Base-by-base conservation (phyloP, 2,329 filamentous ascomycete species). In the Ascosphaera aggregata region DNA sequence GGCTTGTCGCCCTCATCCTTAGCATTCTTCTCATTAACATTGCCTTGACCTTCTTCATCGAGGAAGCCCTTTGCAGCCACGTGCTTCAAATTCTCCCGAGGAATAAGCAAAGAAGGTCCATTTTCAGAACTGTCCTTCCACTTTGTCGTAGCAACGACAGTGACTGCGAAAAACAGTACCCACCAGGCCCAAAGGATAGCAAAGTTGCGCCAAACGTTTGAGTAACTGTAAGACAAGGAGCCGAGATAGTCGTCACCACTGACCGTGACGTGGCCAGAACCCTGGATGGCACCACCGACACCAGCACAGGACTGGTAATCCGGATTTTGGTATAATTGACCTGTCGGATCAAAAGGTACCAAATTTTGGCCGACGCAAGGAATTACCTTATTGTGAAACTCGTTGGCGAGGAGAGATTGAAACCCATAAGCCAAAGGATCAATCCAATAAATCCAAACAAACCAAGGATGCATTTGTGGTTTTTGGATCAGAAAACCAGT, bases 351-450 rank as follows among this genome's bases (percentile, higher is more conserved):
- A 3, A 37, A 39, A 1, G 67, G 65, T 13, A 71, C 52, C 30
- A 58, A 62, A 1, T 46, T 43, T 32, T 56, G 58, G 2, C 49
- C 0, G 1, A 49, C 50, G 44, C 67, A 73, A 1, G 39, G 36
- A 51, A 76, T 89, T 0, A 70, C 44, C 13, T 75, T 69, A 42
- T 62, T 59, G 47, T 73, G 55, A 48, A 92, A 92, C 54, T 93
- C 84, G 55, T 91, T 91, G 45, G 80, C 67, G 67, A 86, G 76
- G 18, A 91, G 64, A 0, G 73, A 63, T 54, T 91, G 81, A 49
- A 91, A 92, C 0, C 73, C 72, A 45, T 91, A 91, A 1, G 71
- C 72, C 9, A 91, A 66, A 2, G 80, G 80, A 43, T 91, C 74
- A 31, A 89, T 61, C 52, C 80, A 86, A 52, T 77, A 78, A 44